phyloP scores from a whole-genome alignment of 164 flowering plant species.

The Piper betle region DNA sequence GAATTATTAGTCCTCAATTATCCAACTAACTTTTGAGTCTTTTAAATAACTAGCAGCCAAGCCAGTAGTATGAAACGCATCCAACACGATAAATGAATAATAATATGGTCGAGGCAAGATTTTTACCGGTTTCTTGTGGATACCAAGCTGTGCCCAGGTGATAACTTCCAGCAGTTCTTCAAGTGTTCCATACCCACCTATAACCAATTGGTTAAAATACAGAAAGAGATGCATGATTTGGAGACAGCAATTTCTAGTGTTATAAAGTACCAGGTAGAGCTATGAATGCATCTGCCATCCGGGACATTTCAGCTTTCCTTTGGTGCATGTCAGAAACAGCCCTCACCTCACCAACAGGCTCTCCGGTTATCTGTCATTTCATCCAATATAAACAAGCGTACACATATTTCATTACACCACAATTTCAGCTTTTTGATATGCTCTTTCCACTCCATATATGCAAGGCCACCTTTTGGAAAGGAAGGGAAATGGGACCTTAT shows the following conservation, averaged over 20 bases:
- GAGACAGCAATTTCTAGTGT: neutral
- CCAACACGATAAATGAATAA: too few species aligned
- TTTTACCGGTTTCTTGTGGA: slow-evolving; percentile 81
- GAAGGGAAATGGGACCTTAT: neutral
- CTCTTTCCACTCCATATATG: neutral
- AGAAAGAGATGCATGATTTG: neutral
- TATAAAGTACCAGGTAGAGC: slow-evolving; percentile 69
- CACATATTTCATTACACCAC: too few species aligned
- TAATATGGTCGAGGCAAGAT: neutral
- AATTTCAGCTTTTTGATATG: neutral
- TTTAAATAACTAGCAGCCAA: too few species aligned
- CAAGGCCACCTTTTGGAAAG: neutral
- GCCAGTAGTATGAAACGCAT: neutral
- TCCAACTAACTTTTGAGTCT: too few species aligned
- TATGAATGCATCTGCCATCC: slow-evolving; percentile 91
- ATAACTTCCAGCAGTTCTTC: slow-evolving; percentile 90
- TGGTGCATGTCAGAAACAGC: slow-evolving; percentile 87
- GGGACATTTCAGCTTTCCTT: slow-evolving; percentile 91
- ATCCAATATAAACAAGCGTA: neutral
- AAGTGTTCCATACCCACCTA: slow-evolving; percentile 94
- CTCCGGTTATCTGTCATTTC: slow-evolving; percentile 57
- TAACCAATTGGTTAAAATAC: neutral
- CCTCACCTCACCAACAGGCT: slow-evolving; percentile 69
- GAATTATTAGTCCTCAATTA: too few species aligned
- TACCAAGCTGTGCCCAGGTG: slow-evolving; percentile 93